Evolutionary conservation across 2,329 filamentous ascomycete genomes (phyloP).

Genomic region (Fusarium sp.): DNA sequence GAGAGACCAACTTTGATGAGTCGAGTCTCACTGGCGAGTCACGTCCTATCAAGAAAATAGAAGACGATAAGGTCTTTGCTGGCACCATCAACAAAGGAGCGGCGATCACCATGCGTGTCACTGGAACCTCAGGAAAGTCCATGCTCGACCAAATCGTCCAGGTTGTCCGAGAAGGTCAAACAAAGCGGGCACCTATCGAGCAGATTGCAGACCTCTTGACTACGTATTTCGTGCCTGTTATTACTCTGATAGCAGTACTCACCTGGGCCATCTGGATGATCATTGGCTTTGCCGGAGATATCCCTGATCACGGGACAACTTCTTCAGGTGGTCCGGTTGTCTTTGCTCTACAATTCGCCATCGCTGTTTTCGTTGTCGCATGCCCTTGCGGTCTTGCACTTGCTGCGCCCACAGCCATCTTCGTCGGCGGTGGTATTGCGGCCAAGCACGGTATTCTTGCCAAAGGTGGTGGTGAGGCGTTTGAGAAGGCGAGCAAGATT

Average conservation of each 20-base stretch:
- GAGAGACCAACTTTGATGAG: slow-evolving; percentile 81
- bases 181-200: slow-evolving; percentile 79
- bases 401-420: slow-evolving; percentile 87
- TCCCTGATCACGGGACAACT: slow-evolving; percentile 68
- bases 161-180: slow-evolving; percentile 81
- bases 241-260: slow-evolving; percentile 74
- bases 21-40: slow-evolving; percentile 89
- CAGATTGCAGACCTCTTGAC: slow-evolving; percentile 78
- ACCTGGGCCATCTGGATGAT: slow-evolving; percentile 80
- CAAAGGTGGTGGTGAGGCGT: slow-evolving; percentile 86
- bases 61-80: slow-evolving; percentile 74
- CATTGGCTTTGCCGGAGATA: slow-evolving; percentile 67
- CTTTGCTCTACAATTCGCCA: slow-evolving; percentile 84
- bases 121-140: slow-evolving; percentile 72
- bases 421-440: slow-evolving; percentile 83
- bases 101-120: slow-evolving; percentile 71
- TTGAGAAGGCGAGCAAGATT: slow-evolving; percentile 82
- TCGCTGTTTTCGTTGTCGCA: slow-evolving; percentile 87
- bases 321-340: slow-evolving; percentile 73
- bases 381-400: slow-evolving; percentile 87
- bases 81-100: slow-evolving; percentile 79
- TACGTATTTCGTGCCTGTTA: slow-evolving; percentile 79
- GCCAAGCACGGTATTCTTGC: slow-evolving; percentile 84
- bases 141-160: slow-evolving; percentile 85
- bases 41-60: slow-evolving; percentile 69